Evolutionary conservation across 2,329 filamentous ascomycete genomes (phyloP).

Genomic region (Periconia digitata): DNA sequence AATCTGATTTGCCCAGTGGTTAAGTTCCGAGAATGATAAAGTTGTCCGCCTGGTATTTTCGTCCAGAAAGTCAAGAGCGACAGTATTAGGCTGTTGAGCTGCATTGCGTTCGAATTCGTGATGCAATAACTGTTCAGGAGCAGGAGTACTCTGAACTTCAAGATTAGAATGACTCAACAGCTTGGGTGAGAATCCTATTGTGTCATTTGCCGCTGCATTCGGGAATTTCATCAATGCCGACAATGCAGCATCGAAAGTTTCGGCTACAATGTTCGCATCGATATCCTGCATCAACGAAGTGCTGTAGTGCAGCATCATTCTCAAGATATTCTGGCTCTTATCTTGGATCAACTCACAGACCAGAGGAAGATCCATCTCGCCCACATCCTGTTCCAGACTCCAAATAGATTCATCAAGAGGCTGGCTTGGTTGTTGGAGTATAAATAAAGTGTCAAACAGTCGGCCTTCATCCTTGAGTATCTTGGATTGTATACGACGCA

Average conservation of each 20-base stretch:
- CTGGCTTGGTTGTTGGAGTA: constrained; percentile 67
- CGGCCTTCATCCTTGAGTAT: constrained; percentile 49
- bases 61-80: constrained; percentile 45
- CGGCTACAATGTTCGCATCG: constrained; percentile 29
- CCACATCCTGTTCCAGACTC: constrained; percentile 53
- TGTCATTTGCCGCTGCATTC: constrained; percentile 22
- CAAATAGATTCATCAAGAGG: constrained; percentile 53
- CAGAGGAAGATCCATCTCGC: constrained; percentile 73
- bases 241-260: constrained; percentile 32
- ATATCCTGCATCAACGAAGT: constrained; percentile 26
- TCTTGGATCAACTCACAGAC: constrained; percentile 73
- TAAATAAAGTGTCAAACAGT: constrained; percentile 78
- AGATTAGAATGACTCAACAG: constrained; percentile 30
- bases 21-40: constrained; percentile 34
- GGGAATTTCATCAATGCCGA: constrained; percentile 25
- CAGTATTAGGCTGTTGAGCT: constrained; percentile 20
- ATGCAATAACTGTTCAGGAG: constrained; percentile 31
- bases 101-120: constrained; percentile 44
- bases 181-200: constrained; percentile 18
- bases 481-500: constrained; percentile 68
- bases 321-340: constrained; percentile 53
- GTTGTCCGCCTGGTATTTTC: constrained; percentile 25
- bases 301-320: constrained; percentile 63
- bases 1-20: constrained; percentile 35
- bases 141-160: constrained; percentile 10